These are phyloP conservation scores for Phoma sp. DNA, from an alignment of 2,329 filamentous ascomycete species.

Conservation along the genomic window DNA sequence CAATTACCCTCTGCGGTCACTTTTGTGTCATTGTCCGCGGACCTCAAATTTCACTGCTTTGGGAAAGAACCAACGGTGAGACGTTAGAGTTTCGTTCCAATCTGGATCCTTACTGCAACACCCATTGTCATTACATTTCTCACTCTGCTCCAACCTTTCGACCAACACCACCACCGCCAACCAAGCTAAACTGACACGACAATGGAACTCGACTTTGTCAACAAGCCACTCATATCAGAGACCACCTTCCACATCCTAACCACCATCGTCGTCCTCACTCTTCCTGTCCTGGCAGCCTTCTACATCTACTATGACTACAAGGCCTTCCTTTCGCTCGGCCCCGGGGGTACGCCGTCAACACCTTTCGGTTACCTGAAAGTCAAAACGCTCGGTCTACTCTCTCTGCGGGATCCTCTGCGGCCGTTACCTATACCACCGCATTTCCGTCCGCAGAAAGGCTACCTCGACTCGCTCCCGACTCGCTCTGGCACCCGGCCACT, in stretches of 20 bases:
- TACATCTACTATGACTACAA: slow-evolving; percentile 73
- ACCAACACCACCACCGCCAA: neutral
- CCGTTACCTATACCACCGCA: slow-evolving; percentile 61
- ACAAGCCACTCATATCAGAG: slow-evolving; percentile 10
- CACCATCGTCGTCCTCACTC: slow-evolving; percentile 27
- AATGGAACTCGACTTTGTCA: neutral
- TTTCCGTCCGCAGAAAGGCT: slow-evolving; percentile 63
- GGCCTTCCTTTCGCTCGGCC: slow-evolving; percentile 77
- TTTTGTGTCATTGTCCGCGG: slow-evolving; percentile 12
- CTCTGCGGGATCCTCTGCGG: slow-evolving; percentile 71
- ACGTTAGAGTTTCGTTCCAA: neutral
- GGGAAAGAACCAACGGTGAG: neutral
- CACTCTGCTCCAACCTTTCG: neutral
- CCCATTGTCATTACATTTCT: neutral
- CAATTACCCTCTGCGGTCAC: slow-evolving; percentile 1
- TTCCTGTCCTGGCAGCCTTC: slow-evolving; percentile 38
- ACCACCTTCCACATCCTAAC: slow-evolving; percentile 23
- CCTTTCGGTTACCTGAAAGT: slow-evolving; percentile 75
- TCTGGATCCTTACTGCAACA: neutral
- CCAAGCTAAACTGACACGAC: neutral
- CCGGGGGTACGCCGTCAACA: slow-evolving; percentile 79
- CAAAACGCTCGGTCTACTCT: slow-evolving; percentile 74
- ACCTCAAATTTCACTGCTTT: slow-evolving; percentile 4
- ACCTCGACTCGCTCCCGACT: slow-evolving; percentile 66
- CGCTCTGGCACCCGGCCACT: slow-evolving; percentile 69